Evolutionary conservation across 73 alveolate genomes (phyloP), one percentile per base, ranked within the genome.

Genomic region (Paramecium caudatum): DNA sequence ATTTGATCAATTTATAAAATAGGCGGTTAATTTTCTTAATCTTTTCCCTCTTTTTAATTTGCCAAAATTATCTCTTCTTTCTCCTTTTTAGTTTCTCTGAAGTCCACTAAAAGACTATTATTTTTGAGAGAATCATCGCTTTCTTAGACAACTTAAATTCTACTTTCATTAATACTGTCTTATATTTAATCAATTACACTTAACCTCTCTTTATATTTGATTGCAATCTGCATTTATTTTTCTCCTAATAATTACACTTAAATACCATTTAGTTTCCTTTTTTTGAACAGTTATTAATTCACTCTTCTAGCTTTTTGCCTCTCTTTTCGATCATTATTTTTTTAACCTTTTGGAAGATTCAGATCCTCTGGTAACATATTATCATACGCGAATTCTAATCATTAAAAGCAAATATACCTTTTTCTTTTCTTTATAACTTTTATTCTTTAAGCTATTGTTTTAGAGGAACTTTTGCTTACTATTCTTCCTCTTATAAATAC

Each of bases 151-250:
- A 27, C 80, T 55, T 55, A 55, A 3, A 55, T 55, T 55, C 80
- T 55, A 55, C 80, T 55, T 25, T 55, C 80, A 55, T 55, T 55
- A 27, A 55, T 55, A 27, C 80, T 55, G n/a, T 55, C 78, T 21
- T 55, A 55, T 2, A 55, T 55, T 55, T 55, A 5, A 55, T 55
- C 80, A 1, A 27, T 27, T 19, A 55, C 8, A 23, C 30, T 19
- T 55, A 27, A 27, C 46, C 30, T 55, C 13, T 55, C 27, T 55
- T 1, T 9, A 23, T 27, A 23, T 21, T 55, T 55, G 3, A 55
- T 55, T 3, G 46, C 80, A 2, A 55, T n/a, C 80, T 1, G 6
- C 7, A 27, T 55, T 23, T 12, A 27, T 55, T 21, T 55, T 55
- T 7, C 30, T 43, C 30, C 23, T 10, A 6, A 23, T 55, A 19